Conservation (phyloP, 108 stramenopile species). For the Licmophora abbreviata region DNA sequence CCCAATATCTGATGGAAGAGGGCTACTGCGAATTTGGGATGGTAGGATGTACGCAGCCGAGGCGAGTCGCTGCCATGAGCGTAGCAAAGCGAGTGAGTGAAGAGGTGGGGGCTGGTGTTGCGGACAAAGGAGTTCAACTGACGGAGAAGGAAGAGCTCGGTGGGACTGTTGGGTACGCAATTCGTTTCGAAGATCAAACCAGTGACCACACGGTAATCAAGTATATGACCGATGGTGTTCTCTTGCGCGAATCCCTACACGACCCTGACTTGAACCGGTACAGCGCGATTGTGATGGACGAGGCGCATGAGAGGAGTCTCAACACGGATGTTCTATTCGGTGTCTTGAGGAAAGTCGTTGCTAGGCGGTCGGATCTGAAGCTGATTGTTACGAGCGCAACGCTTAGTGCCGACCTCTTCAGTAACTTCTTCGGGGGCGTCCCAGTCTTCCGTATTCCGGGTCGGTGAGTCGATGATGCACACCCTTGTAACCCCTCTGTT, state of each 20-base stretch:
- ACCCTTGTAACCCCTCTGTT: slow-evolving; percentile 5
- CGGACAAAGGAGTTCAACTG: slow-evolving; percentile 38
- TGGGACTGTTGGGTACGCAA: slow-evolving; percentile 94
- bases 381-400: slow-evolving; percentile 98
- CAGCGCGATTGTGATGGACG: slow-evolving; percentile 92
- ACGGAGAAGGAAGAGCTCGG: slow-evolving; percentile 83
- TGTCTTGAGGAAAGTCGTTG: slow-evolving; percentile 87
- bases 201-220: slow-evolving; percentile 79
- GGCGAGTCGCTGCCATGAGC: slow-evolving; percentile 98
- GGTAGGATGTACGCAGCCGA: slow-evolving; percentile 95
- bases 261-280: slow-evolving; percentile 95
- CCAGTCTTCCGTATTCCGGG: slow-evolving; percentile 95
- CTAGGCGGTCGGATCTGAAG: slow-evolving; percentile 90
- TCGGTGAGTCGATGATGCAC: no score
- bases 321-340: slow-evolving; percentile 99
- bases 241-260: slow-evolving; percentile 91
- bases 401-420: slow-evolving; percentile 91
- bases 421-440: slow-evolving; percentile 94
- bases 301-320: slow-evolving; percentile 94
- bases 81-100: slow-evolving; percentile 98
- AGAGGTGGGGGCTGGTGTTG: slow-evolving; percentile 77
- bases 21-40: slow-evolving; percentile 88
- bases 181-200: slow-evolving; percentile 98
- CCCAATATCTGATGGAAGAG: slow-evolving; percentile 96
- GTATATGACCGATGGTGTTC: slow-evolving; percentile 97